A percentile compares a stretch with the other conserved stretches of the same genome.
phyloP scores from a whole-genome alignment of 192 early-diverging fungal genomes.

The Coemansia sp. region DNA sequence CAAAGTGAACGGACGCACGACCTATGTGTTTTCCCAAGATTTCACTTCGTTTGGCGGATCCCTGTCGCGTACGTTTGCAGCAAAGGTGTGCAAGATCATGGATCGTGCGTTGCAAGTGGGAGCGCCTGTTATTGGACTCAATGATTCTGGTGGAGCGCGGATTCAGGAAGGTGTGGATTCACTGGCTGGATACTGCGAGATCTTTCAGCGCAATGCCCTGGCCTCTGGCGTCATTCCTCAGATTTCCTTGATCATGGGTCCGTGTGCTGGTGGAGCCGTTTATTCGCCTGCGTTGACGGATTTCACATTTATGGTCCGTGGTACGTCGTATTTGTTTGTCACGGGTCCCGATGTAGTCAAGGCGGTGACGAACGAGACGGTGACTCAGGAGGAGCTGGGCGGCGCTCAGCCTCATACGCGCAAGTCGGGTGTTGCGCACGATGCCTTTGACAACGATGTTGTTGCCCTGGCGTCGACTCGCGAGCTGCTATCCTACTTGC shows the following conservation, averaged over 20 bases:
- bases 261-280: slow-evolving; percentile 96
- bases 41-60: slow-evolving; percentile 94
- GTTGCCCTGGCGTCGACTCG: slow-evolving; percentile 79
- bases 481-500: slow-evolving; percentile 88
- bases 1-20: slow-evolving; percentile 87
- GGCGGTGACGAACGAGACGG: slow-evolving; percentile 92
- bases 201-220: slow-evolving; percentile 93
- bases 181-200: slow-evolving; percentile 94
- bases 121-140: slow-evolving; percentile 94
- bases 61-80: slow-evolving; percentile 84
- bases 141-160: slow-evolving; percentile 97
- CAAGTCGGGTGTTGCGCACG: slow-evolving; percentile 91
- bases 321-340: slow-evolving; percentile 95
- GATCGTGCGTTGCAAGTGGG: slow-evolving; percentile 91
- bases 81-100: slow-evolving; percentile 94
- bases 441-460: slow-evolving; percentile 93
- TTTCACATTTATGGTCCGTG: slow-evolving; percentile 96
- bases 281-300: slow-evolving; percentile 98
- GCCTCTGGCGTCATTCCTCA: slow-evolving; percentile 95
- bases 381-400: slow-evolving; percentile 95
- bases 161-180: slow-evolving; percentile 99
- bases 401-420: slow-evolving; percentile 89
- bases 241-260: slow-evolving; percentile 96
- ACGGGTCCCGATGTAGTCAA: slow-evolving; percentile 98
- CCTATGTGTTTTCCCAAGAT: slow-evolving; percentile 93